A percentile compares a stretch with the other conserved stretches of the same genome.
Conservation (phyloP, 495 filamentous ascomycete species). For the Talaromyces stipitatus region DNA sequence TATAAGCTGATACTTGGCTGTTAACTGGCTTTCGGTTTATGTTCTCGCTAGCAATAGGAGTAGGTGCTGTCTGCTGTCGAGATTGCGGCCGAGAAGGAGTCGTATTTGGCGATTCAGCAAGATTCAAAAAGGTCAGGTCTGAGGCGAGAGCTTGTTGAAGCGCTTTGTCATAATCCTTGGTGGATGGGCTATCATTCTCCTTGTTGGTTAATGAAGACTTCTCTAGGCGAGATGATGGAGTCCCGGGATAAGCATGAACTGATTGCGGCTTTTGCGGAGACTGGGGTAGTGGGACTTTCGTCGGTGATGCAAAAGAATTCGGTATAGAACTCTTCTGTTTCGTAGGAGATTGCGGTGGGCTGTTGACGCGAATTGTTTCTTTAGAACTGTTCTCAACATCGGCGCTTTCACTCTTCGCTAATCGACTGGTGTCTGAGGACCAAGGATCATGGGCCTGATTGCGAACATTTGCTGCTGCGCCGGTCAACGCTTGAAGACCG, state of each 20-base stretch:
- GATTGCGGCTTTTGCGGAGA: slow-evolving; percentile 26
- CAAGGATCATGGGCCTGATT: slow-evolving; percentile 20
- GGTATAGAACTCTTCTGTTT: slow-evolving; percentile 11
- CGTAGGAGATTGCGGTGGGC: slow-evolving; percentile 10
- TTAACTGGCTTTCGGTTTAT: slow-evolving; percentile 8
- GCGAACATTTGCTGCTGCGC: slow-evolving; percentile 62
- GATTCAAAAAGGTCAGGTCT: slow-evolving; percentile 47
- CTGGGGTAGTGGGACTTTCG: slow-evolving; percentile 54
- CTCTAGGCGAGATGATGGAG: slow-evolving; percentile 30
- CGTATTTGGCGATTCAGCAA: slow-evolving; percentile 14
- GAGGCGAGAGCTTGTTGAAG: slow-evolving; percentile 52
- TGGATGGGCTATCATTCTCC: slow-evolving; percentile 26
- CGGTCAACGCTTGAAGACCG: slow-evolving; percentile 62
- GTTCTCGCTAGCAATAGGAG: slow-evolving; percentile 22
- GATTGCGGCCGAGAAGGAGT: slow-evolving; percentile 11
- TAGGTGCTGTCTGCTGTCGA: slow-evolving; percentile 6
- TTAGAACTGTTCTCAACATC: slow-evolving; percentile 1
- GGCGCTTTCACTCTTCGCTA: neutral
- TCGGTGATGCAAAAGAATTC: slow-evolving; percentile 39
- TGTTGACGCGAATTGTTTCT: slow-evolving; percentile 17
- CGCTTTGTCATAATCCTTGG: slow-evolving; percentile 52
- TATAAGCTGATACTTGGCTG: slow-evolving; percentile 8
- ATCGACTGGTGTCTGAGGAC: neutral
- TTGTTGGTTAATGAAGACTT: slow-evolving; percentile 15
- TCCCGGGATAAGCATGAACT: slow-evolving; percentile 31